Evolutionary conservation across 441 rosid species (phyloP), one percentile per base, ranked within the genome.

Genomic region (Erodium texanum): DNA sequence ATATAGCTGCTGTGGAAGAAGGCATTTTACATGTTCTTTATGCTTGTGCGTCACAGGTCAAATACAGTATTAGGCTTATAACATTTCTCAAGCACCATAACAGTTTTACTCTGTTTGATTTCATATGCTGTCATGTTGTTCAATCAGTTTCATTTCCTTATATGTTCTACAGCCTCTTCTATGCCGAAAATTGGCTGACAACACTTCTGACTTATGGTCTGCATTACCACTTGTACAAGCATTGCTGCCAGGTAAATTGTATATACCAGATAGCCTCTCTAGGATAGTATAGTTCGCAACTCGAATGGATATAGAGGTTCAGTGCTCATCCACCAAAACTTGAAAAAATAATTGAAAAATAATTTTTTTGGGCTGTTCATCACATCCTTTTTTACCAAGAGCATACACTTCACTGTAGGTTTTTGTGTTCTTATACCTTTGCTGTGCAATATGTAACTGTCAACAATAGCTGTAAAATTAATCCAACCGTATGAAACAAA

Each of bases 41-140:
- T 78, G 92, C 94, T 79, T 90, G 97, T 84, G 94, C 89, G 75
- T 88, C 94, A 76, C 88, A 90, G 97, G 97, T 90, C 79, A 77
- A 80, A 76, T 82, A 32, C 77, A 69, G 75, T 75, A 70, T 80
- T 75, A 68, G 73, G 73, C 68, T 75, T 74, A 66, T 66, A 45
- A 48, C 32, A 36, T 62, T 69, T 67, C 62, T 54, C 45, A 65
- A 64, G 24, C 66, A 50, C 66, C 50, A 65, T 8, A 20, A 59
- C 23, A 73, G 59, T 62, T 64, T 20, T 64, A 61, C 70, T 67
- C 65, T 68, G 32, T 72, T 43, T 20, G 3, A 68, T 72, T 69
- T 34, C 65, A 15, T 56, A 73, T 70, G 29, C 32, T 73, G 5
- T 66, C 66, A 62, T 75, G 29, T 72, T 43, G 61, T 43, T 73